Conservation (phyloP, 1,139 yeast species). For the Blastobotrys raffinosifermentans region DNA sequence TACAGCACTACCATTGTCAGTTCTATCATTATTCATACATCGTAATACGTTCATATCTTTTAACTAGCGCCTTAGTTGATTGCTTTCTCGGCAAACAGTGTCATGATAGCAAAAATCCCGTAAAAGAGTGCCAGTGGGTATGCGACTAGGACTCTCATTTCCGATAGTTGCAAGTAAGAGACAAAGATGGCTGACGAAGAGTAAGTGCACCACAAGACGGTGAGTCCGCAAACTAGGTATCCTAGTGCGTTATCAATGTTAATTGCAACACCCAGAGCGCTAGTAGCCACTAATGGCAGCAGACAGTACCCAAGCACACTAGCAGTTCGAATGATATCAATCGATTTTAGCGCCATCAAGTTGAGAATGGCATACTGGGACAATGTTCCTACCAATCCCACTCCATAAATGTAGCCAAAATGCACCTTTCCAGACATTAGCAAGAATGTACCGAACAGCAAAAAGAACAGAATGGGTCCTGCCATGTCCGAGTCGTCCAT, state of each 20-base stretch:
- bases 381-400: conserved; percentile 84
- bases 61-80: conserved; percentile 3
- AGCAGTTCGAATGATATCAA: conserved; percentile 73
- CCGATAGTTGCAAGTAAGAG: conserved; percentile 71
- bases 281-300: conserved; percentile 77
- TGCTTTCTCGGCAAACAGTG: conserved; percentile 65
- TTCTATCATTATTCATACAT: too few species aligned
- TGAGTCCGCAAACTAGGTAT: conserved; percentile 58
- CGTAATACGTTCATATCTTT: neutral
- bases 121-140: conserved; percentile 91
- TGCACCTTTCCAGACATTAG: conserved; percentile 83
- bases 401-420: conserved; percentile 95
- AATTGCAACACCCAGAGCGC: conserved; percentile 66
- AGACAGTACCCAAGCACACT: conserved; percentile 92
- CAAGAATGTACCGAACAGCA: conserved; percentile 79
- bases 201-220: conserved; percentile 91
- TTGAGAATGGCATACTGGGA: conserved; percentile 80
- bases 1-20: too few species aligned
- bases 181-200: conserved; percentile 93
- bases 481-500: conserved; percentile 91
- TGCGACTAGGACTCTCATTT: conserved; percentile 86
- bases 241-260: conserved; percentile 72
- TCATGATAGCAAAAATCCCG: conserved; percentile 93
- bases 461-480: conserved; percentile 87
- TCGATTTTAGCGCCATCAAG: conserved; percentile 62